Evolutionary conservation across 1,284 basidiomycete genomes (phyloP), one percentile per base, ranked within the genome.

Genomic region (Amylostereum areolatum): DNA sequence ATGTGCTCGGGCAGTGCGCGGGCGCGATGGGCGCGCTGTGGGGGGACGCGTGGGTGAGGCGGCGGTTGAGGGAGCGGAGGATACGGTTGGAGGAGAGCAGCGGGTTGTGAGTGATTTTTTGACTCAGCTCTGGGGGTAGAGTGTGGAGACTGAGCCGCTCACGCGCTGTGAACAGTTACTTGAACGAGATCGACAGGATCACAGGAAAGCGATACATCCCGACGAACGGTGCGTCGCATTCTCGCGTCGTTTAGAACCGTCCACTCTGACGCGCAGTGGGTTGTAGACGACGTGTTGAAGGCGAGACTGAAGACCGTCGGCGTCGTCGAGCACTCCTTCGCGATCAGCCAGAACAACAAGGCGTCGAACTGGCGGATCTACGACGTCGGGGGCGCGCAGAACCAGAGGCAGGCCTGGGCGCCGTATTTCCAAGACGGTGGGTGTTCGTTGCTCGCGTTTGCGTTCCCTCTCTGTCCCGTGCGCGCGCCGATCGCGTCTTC

Each of bases 381-480:
- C 63, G 86, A 89, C 59, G 87, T 89, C n/a, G 87, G 86, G 51
- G 86, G 85, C 32, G 74, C 85, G 34, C 73, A 81, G 50, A 81
- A 81, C 57, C 84, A 89, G 62, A 77, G 86, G 43, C 81, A 85
- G 53, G 85, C 86, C 2, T 91, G 88, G 88, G 85, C 83, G 25
- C 86, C 88, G 5, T 90, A 88, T 64, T 90, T 90, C 57, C 82
- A 87, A 57, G 82, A 89, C 63, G 84, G 86, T 87, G 56, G 60
- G 74, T 12, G 50, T 24, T 43, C 29, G 10, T 43, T 35, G 2
- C 30, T 29, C 9, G 3, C 27, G 12, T 11, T 12, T 46, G 36
- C 30, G 18, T 34, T 36, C 30, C 1, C n/a, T 8, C 53, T 28
- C 28, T 27, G 24, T 29, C 45, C 34, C 25, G 27, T 45, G 33